These are phyloP conservation scores for Diphasiastrum complanatum DNA, from an alignment of 83 land plant species.

Conservation along the genomic window DNA sequence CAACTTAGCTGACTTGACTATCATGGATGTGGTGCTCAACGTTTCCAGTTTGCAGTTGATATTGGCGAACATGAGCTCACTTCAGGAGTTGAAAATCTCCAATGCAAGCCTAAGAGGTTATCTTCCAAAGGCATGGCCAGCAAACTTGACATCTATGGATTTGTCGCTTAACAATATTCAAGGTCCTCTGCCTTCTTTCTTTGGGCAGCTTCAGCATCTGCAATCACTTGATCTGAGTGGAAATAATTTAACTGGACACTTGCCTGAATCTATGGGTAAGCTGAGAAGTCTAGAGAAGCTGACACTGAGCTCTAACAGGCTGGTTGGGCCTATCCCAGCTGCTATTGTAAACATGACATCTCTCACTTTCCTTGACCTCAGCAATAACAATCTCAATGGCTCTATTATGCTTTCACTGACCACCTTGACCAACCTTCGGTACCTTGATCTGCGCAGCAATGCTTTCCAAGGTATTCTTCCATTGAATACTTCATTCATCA, in stretches of 20 bases:
- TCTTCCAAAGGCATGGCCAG: conserved; percentile 13
- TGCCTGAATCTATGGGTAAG: conserved; percentile 16
- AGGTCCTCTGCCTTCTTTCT: conserved; percentile 15
- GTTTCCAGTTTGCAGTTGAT: conserved; percentile 14
- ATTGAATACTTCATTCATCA: conserved; percentile 10
- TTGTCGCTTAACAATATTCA: conserved; percentile 15
- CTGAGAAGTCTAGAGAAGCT: conserved; percentile 4
- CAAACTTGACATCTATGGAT: conserved; percentile 16
- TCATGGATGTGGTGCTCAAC: conserved; percentile 12
- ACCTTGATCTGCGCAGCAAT: conserved; percentile 25
- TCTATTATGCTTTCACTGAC: conserved; percentile 8
- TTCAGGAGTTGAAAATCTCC: conserved; percentile 9
- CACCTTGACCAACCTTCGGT: conserved; percentile 12
- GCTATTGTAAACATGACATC: conserved; percentile 1
- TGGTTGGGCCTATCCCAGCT: conserved; percentile 13
- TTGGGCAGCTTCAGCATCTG: conserved; percentile 10
- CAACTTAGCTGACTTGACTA: conserved; percentile 6
- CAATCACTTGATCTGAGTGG: conserved; percentile 4
- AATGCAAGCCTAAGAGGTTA: conserved; percentile 14
- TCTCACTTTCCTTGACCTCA: conserved; percentile 22
- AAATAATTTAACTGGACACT: conserved; percentile 25
- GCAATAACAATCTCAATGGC: conserved; percentile 27
- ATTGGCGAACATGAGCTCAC: conserved; percentile 5
- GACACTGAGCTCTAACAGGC: conserved; percentile 1
- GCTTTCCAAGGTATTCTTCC: conserved; percentile 15